These are phyloP conservation scores for Casaregolazyma lundiana DNA, from an alignment of 1,139 yeast species.

Conservation along the genomic window DNA sequence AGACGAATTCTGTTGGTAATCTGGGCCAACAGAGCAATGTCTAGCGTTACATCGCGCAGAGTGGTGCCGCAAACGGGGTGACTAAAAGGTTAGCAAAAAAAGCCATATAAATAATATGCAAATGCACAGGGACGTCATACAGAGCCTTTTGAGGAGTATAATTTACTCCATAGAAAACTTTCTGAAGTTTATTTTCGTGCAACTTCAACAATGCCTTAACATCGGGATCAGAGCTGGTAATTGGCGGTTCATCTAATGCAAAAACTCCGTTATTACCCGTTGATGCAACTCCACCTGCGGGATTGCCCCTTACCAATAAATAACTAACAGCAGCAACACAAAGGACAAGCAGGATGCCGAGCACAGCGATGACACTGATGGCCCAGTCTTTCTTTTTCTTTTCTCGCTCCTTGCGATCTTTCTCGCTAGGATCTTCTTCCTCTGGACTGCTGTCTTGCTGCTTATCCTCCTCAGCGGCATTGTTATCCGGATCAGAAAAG, in stretches of 20 bases:
- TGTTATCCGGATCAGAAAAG: constrained; percentile 1
- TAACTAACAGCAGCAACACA: constrained; percentile 7
- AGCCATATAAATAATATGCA: neutral
- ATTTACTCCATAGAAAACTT: constrained; percentile 53
- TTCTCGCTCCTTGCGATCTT: neutral
- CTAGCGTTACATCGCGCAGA: constrained; percentile 48
- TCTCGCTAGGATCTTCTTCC: neutral
- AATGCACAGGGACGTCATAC: constrained; percentile 14
- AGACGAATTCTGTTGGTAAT: constrained; percentile 54
- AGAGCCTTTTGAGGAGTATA: constrained; percentile 52
- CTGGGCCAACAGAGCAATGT: constrained; percentile 52
- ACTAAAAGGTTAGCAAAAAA: constrained; percentile 8
- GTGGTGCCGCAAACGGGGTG: constrained; percentile 44
- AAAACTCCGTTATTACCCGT: neutral
- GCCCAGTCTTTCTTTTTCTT: neutral
- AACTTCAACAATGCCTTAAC: constrained; percentile 29
- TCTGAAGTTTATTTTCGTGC: constrained; percentile 28
- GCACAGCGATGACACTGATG: constrained; percentile 5
- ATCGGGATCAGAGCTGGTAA: constrained; percentile 19
- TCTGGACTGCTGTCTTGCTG: neutral
- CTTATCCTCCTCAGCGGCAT: constrained; percentile 1
- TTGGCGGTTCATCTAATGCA: constrained; percentile 4
- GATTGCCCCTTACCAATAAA: neutral
- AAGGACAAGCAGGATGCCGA: constrained; percentile 6
- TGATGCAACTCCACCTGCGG: neutral